Base-by-base conservation (phyloP, 2,329 filamentous ascomycete genomes). In the Penicillium sp. region DNA sequence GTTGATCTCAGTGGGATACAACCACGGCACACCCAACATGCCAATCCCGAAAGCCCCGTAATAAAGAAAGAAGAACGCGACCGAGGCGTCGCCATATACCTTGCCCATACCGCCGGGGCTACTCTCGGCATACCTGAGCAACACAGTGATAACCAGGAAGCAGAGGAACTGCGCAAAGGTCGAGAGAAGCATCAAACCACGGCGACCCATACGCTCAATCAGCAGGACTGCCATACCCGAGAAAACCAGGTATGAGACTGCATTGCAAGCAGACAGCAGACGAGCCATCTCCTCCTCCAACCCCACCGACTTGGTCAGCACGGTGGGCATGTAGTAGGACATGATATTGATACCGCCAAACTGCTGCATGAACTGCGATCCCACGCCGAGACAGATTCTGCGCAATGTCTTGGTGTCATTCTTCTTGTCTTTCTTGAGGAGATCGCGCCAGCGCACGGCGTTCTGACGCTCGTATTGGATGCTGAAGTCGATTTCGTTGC, bases 381-480 rank as follows among this genome's bases (percentile, higher is more conserved):
- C 55, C 22, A 49, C 51, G 31, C 55, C 55, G 3, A 58, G 49
- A 4, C 49, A 30, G 2, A 58, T 16, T 14, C 56, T 40, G 22
- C 56, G 56, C 8, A 55, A 42, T 1, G 56, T 58, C 30, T 55
- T 56, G n/a, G 54, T 58, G n/a, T 53, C 50, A 13, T 58, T 50
- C 2, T 31, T 18, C 27, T 47, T 38, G 16, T 44, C 41, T 22
- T 54, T 56, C 12, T 53, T 50, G 10, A 44, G 25, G 3, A 44
- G 31, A 14, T 42, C 37, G 12, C 37, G 30, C 72, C 78, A 80
- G 2, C 70, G 65, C 2, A 80, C 68, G 3, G 73, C 65, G 49
- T 80, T 73, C 29, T 78, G 71, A 0, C 69, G 66, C 52, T 79
- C 77, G 53, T 77, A 77, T 34, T 74, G 64, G 8, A 75, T 72